phyloP scores from a whole-genome alignment of 2,329 filamentous ascomycete species.

The Pseudogymnoascus sp. region DNA sequence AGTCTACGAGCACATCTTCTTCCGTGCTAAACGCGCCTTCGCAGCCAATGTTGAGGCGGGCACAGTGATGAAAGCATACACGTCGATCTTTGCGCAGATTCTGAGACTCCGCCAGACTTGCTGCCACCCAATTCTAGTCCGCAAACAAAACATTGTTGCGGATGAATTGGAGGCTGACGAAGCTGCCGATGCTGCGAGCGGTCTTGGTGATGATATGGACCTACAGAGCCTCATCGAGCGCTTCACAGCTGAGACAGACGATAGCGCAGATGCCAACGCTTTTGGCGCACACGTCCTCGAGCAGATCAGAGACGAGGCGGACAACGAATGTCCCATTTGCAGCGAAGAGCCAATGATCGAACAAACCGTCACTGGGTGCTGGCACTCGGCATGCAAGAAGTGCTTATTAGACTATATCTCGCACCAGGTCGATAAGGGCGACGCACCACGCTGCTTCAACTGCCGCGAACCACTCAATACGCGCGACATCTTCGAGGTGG shows the following conservation, averaged over 20 bases:
- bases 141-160: constrained; percentile 74
- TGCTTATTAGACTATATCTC: constrained; percentile 87
- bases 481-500: constrained; percentile 85
- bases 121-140: constrained; percentile 83
- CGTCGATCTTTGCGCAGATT: constrained; percentile 95
- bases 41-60: constrained; percentile 82
- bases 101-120: constrained; percentile 86
- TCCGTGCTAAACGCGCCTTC: constrained; percentile 74
- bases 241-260: constrained; percentile 65
- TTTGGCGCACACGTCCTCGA: constrained; percentile 83
- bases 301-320: constrained; percentile 84
- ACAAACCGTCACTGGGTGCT: constrained; percentile 90
- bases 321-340: constrained; percentile 89
- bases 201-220: constrained; percentile 93
- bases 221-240: constrained; percentile 75
- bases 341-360: constrained; percentile 93
- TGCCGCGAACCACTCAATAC: constrained; percentile 77
- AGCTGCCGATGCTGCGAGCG: constrained; percentile 69
- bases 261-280: constrained; percentile 53
- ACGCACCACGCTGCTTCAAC: constrained; percentile 77
- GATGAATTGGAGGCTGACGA: constrained; percentile 80
- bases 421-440: constrained; percentile 71
- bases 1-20: constrained; percentile 87
- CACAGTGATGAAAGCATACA: constrained; percentile 90
- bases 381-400: constrained; percentile 93